Evolutionary conservation across 805 yeast species (phyloP).

Genomic region (Saccharomycodes ludwigii): DNA sequence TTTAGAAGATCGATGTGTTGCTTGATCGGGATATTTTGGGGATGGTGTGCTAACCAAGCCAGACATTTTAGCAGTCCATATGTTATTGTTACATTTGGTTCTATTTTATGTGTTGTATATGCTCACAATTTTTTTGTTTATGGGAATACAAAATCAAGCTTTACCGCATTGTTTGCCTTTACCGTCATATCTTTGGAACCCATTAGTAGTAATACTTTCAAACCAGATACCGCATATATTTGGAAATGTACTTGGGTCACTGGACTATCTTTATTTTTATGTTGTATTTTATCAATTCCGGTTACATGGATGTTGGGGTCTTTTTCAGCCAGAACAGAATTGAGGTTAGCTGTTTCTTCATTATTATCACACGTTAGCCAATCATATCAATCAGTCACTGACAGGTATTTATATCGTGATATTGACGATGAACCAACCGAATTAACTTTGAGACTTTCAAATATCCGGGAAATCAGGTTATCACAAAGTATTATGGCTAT

Average conservation of each 20-base stretch:
- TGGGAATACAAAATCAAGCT: conserved; percentile 31
- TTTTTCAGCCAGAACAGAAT: conserved; percentile 31
- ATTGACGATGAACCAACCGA: conserved; percentile 34
- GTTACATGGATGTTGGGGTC: conserved; percentile 39
- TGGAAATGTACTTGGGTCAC: conserved; percentile 31
- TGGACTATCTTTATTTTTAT: conserved; percentile 27
- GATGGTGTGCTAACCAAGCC: conserved; percentile 33
- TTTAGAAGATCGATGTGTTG: conserved; percentile 24
- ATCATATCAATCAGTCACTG: conserved; percentile 35
- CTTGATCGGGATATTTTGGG: conserved; percentile 34
- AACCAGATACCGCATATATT: conserved; percentile 15
- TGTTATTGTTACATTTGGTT: conserved; percentile 30
- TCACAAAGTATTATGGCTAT: conserved; percentile 31
- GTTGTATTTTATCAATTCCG: conserved; percentile 25
- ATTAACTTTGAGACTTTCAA: conserved; percentile 29
- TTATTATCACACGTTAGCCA: conserved; percentile 31
- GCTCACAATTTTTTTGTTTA: conserved; percentile 25
- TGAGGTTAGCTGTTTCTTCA: conserved; percentile 27
- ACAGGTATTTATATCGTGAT: conserved; percentile 37
- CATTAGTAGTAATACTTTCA: conserved; percentile 9
- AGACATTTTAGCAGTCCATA: conserved; percentile 25
- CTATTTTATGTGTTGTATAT: conserved; percentile 22
- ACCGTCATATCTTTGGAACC: conserved; percentile 27
- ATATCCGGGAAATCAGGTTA: conserved; percentile 36
- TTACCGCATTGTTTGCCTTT: conserved; percentile 29